A percentile compares a stretch with the other conserved stretches of the same genome.
phyloP scores from a whole-genome alignment of 257 asterid genomes.

The Solanum sejunctum region DNA sequence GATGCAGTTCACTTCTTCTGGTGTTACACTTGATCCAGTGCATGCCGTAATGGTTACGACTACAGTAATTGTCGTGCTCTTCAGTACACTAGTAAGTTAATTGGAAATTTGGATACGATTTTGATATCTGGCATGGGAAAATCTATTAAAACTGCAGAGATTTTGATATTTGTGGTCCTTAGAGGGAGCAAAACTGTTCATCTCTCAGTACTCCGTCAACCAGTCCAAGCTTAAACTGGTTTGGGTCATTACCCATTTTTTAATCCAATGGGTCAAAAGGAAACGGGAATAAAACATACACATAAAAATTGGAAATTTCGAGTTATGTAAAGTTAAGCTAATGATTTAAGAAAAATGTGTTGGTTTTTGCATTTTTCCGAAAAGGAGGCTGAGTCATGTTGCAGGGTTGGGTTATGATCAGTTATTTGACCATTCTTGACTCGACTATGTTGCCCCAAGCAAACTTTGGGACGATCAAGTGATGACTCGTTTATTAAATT shows the following conservation, averaged over 20 bases:
- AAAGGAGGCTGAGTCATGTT: neutral
- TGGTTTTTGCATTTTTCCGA: neutral
- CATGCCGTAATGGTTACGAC: constrained; percentile 64
- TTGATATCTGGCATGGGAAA: neutral
- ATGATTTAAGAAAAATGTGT: neutral
- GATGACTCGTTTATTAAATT: neutral
- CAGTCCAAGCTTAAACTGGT: neutral
- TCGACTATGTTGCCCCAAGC: neutral
- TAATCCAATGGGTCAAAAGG: neutral
- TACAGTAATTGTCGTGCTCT: constrained; percentile 60
- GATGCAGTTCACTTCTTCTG: constrained; percentile 64
- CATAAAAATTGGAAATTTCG: neutral
- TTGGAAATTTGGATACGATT: neutral
- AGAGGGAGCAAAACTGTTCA: neutral
- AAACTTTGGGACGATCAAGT: neutral
- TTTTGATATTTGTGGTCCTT: neutral
- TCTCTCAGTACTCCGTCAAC: neutral
- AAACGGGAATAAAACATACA: neutral
- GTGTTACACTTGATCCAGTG: constrained; percentile 51
- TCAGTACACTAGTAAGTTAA: constrained; percentile 64
- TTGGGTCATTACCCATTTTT: neutral
- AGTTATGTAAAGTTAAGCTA: neutral
- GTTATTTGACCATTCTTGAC: neutral
- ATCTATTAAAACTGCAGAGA: neutral
- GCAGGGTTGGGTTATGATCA: neutral